Evolutionary conservation across 2,329 filamentous ascomycete genomes (phyloP).

Genomic region (Chrysoporthe cubensis): DNA sequence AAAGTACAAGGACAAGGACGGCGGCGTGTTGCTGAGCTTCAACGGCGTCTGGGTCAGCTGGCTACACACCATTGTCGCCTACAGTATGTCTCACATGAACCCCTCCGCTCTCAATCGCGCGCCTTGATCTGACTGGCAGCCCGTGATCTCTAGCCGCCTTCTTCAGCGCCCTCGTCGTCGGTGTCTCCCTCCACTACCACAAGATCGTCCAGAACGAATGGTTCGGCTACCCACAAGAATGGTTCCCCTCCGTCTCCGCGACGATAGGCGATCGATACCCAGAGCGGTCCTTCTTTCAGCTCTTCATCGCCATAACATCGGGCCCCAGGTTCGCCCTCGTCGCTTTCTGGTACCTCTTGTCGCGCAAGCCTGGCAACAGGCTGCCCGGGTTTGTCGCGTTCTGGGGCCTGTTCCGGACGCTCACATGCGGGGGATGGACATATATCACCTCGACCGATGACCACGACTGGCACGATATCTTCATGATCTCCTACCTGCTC

Average conservation of each 20-base stretch:
- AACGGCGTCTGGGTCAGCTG: slow-evolving; percentile 91
- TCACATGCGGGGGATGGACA: slow-evolving; percentile 97
- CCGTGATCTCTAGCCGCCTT: slow-evolving; percentile 68
- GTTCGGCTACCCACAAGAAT: slow-evolving; percentile 92
- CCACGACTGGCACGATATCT: slow-evolving; percentile 97
- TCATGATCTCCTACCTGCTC: slow-evolving; percentile 98
- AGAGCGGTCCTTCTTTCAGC: slow-evolving; percentile 93
- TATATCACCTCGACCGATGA: slow-evolving; percentile 98
- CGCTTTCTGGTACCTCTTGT: slow-evolving; percentile 89
- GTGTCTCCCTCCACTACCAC: slow-evolving; percentile 81
- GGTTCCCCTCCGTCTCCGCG: slow-evolving; percentile 94
- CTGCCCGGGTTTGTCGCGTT: slow-evolving; percentile 82
- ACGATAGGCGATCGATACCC: slow-evolving; percentile 98
- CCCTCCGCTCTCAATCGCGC: neutral
- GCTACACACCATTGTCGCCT: slow-evolving; percentile 82
- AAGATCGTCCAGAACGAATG: slow-evolving; percentile 99
- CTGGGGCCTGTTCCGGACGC: slow-evolving; percentile 82
- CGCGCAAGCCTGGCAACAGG: slow-evolving; percentile 71
- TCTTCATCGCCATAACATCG: slow-evolving; percentile 96
- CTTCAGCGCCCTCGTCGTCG: slow-evolving; percentile 81
- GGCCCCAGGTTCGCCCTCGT: slow-evolving; percentile 92
- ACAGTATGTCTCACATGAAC: slow-evolving; percentile 58
- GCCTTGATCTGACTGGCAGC: slow-evolving; percentile 18
- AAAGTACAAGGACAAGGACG: slow-evolving; percentile 69
- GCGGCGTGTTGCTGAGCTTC: slow-evolving; percentile 65